These are phyloP conservation scores for Mycogone perniciosa DNA, from an alignment of 2,329 filamentous ascomycete species.

Conservation along the genomic window DNA sequence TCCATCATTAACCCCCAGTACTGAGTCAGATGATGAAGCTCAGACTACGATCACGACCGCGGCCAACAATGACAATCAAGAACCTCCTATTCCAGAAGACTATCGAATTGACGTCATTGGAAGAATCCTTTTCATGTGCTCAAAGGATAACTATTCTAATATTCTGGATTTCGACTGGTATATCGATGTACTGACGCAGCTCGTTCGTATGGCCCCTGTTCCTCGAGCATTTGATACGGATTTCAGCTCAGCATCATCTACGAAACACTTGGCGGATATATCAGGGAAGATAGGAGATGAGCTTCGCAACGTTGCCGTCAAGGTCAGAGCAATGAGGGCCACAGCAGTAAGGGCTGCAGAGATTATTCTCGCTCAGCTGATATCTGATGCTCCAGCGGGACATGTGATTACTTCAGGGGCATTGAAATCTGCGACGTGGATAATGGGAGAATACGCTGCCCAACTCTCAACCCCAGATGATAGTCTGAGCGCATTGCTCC, in stretches of 20 bases:
- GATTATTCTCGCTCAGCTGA: constrained; percentile 58
- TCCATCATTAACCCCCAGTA: constrained; percentile 39
- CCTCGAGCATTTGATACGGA: constrained; percentile 36
- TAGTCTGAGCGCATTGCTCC: constrained; percentile 66
- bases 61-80: constrained; percentile 30
- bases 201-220: constrained; percentile 65
- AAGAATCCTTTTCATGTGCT: constrained; percentile 82
- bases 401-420: constrained; percentile 58
- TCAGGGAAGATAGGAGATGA: constrained; percentile 75
- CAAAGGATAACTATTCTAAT: constrained; percentile 78
- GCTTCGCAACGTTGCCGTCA: constrained; percentile 82
- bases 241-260: constrained; percentile 23
- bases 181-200: constrained; percentile 78
- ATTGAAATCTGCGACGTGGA: constrained; percentile 72
- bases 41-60: constrained; percentile 36
- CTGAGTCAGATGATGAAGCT: constrained; percentile 46
- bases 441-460: constrained; percentile 81
- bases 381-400: constrained; percentile 44
- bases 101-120: constrained; percentile 79
- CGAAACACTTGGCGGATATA: constrained; percentile 36
- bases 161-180: constrained; percentile 96
- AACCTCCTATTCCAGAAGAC: constrained; percentile 69
- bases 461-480: constrained; percentile 64
- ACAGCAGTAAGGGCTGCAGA: constrained; percentile 82
- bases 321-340: constrained; percentile 75